Evolutionary conservation across 73 alveolate genomes (phyloP), one percentile per base, ranked within the genome.

Genomic region (Paramecium sonneborni): DNA sequence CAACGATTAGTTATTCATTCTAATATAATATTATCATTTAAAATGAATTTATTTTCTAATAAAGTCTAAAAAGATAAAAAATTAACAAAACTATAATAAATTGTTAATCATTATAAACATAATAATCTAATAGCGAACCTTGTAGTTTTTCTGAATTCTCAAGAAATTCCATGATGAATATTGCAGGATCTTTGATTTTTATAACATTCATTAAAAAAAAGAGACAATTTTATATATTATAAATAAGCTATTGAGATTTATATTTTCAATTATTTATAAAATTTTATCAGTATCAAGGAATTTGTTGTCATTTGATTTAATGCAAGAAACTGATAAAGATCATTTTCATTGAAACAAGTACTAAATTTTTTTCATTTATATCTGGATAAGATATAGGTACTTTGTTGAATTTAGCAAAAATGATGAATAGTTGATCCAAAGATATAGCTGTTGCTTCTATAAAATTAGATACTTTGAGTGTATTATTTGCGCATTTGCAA

Each of bases 361-460:
- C 85, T 85, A 67, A 48, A 85, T 24, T 85, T 85, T 18, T 14
- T 46, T 85, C 92, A 85, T 85, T 85, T 85, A 48, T 85, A 85
- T n/a, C 85, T 68, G 5, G 12, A 10, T 12, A 18, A n/a, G n/a
- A n/a, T n/a, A n/a, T n/a, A n/a, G n/a, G n/a, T n/a, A n/a, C n/a
- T n/a, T n/a, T n/a, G n/a, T n/a, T n/a, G n/a, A n/a, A n/a, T n/a
- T n/a, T n/a, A n/a, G n/a, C n/a, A n/a, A 68, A 68, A 6, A 41
- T 46, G 8, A 68, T 46, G 52, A 41, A 68, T 18, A 46, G 52
- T 68, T 68, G 23, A 68, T 68, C 85, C 24, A 68, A 68, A 18
- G 12, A 10, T 7, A 6, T 24, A 6, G 12, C 5, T 20, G 85
- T 68, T 68, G 10, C 6, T 28, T 20, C 8, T 23, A 46, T 18